Evolutionary conservation across 2,329 filamentous ascomycete species (phyloP).

Genomic region (Dactylonectria estremocensis): DNA sequence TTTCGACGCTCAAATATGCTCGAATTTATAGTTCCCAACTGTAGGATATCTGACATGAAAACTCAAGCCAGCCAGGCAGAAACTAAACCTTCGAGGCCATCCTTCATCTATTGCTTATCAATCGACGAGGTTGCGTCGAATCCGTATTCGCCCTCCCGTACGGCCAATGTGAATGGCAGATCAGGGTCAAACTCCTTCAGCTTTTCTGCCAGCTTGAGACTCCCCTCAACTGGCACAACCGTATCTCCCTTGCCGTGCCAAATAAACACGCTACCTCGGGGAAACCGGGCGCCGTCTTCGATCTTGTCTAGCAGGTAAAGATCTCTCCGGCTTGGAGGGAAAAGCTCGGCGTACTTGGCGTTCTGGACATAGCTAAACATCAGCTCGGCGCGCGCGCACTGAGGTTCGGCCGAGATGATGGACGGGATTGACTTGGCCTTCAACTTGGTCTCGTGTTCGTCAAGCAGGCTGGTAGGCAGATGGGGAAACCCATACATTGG

Average conservation of each 20-base stretch:
- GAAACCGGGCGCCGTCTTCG: constrained; percentile 14
- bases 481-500: neutral
- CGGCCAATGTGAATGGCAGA: neutral
- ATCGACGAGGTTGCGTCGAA: constrained; percentile 20
- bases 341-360: neutral
- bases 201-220: neutral
- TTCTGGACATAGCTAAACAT: constrained; percentile 18
- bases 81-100: neutral
- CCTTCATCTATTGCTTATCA: neutral
- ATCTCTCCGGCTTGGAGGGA: constrained; percentile 1
- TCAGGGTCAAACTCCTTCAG: neutral
- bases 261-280: constrained; percentile 15
- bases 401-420: constrained; percentile 2
- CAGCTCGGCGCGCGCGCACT: neutral
- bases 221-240: constrained; percentile 14
- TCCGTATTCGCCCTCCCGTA: constrained; percentile 12
- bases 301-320: constrained; percentile 14
- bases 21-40: neutral
- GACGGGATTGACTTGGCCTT: neutral
- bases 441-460: constrained; percentile 4
- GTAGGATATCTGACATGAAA: neutral
- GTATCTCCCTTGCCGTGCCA: constrained; percentile 18
- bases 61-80: neutral
- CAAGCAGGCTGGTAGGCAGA: neutral
- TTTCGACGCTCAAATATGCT: too few species aligned